A percentile compares a stretch with the other conserved stretches of the same genome.
Conservation (phyloP, 352 stramenopile species). For the Phytopythium oedochilum region DNA sequence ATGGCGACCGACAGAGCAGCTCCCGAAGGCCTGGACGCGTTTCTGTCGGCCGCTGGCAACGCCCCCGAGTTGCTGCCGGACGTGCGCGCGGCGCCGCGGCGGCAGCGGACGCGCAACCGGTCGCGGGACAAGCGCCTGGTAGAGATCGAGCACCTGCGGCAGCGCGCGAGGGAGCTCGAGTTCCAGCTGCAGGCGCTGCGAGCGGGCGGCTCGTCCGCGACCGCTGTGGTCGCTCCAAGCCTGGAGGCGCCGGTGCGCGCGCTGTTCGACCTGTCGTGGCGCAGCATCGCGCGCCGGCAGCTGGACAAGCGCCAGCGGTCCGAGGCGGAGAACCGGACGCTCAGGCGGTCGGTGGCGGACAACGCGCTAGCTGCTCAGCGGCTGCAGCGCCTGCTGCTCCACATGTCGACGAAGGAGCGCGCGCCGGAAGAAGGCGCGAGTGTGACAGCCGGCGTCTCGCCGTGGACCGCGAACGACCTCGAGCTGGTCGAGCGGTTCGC, state of each 20-base stretch:
- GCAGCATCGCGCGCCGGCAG: conserved; percentile 1
- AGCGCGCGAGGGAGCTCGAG: conserved; percentile 4
- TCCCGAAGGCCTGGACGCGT: background rate
- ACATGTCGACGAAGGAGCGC: background rate
- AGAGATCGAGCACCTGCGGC: background rate
- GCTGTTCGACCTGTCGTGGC: conserved; percentile 2
- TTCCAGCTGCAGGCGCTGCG: background rate
- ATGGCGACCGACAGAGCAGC: too few species aligned
- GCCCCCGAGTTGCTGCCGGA: background rate
- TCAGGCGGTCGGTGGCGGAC: background rate
- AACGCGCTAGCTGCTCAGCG: background rate
- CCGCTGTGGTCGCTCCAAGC: too few species aligned
- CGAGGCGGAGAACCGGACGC: background rate
- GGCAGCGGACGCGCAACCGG: background rate
- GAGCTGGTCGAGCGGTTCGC: background rate
- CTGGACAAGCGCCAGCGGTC: background rate
- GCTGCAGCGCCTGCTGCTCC: background rate
- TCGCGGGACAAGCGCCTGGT: background rate
- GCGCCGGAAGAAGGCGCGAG: too few species aligned
- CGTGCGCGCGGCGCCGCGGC: background rate
- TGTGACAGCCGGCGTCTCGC: background rate
- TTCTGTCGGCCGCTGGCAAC: background rate
- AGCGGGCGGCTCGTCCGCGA: too few species aligned
- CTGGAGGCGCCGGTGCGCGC: background rate
- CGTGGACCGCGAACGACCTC: conserved; percentile 1